A percentile compares a stretch with the other conserved stretches of the same genome.
These are phyloP conservation scores for Flaveria linearis DNA, from an alignment of 129 eudicot genomes.

Conservation along the genomic window DNA sequence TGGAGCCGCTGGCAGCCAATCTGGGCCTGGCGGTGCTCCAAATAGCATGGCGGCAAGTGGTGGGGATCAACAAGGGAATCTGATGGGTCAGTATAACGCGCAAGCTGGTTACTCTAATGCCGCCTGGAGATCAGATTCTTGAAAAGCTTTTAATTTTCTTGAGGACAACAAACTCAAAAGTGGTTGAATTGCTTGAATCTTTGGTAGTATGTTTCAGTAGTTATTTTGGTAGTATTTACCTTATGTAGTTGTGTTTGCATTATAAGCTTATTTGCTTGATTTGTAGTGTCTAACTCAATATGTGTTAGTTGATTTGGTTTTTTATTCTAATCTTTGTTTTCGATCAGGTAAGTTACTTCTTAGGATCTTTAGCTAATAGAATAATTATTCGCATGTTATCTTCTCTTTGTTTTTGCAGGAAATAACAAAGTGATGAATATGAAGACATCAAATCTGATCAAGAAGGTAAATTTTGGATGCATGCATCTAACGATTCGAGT, in stretches of 20 bases:
- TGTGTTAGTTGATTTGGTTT: conserved; percentile 26
- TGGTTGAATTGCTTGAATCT: conserved; percentile 46
- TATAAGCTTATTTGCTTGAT: conserved; percentile 32
- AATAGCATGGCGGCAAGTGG: conserved; percentile 39
- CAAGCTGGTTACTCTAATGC: conserved; percentile 49
- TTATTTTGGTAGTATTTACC: conserved; percentile 26
- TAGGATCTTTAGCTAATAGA: conserved; percentile 15
- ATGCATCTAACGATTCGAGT: conserved; percentile 8
- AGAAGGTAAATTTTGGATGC: not conserved
- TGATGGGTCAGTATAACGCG: conserved; percentile 44
- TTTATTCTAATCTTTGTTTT: conserved; percentile 1
- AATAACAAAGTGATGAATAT: conserved; percentile 1
- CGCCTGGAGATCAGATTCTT: conserved; percentile 39
- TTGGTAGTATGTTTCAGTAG: conserved; percentile 37
- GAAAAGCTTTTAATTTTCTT: conserved; percentile 19
- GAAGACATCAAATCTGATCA: conserved; percentile 20
- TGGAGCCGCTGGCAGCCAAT: conserved; percentile 40
- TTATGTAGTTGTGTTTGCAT: conserved; percentile 37
- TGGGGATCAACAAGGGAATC: conserved; percentile 44
- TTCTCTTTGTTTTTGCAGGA: conserved; percentile 39
- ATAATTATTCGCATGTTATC: conserved; percentile 30
- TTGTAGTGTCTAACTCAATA: conserved; percentile 38
- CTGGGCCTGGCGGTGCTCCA: conserved; percentile 42
- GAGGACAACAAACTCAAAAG: conserved; percentile 25
- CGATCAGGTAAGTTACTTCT: not conserved